These are phyloP conservation scores for Silybum marianum DNA, from an alignment of 129 eudicot species.

Conservation along the genomic window DNA sequence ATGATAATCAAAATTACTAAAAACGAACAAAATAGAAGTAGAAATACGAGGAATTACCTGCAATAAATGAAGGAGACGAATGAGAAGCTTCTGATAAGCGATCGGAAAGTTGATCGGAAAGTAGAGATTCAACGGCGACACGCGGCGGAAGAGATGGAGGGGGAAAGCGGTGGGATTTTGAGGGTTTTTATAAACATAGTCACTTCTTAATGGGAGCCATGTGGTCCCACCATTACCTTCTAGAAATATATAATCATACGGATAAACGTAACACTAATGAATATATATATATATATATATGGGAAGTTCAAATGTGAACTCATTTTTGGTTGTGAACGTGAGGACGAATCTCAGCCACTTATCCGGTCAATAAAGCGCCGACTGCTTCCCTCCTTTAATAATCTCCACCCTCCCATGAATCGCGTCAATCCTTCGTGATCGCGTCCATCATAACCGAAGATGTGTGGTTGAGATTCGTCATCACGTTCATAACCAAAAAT, in stretches of 20 bases:
- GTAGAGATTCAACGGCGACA: constrained; percentile 4
- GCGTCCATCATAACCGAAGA: too few species aligned
- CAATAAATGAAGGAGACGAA: not conserved
- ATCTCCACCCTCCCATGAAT: too few species aligned
- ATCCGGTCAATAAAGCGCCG: too few species aligned
- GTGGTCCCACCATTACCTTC: not conserved
- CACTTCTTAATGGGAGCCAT: not conserved
- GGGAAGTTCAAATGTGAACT: too few species aligned
- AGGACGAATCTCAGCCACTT: too few species aligned
- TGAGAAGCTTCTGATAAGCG: not conserved
- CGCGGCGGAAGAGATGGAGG: not conserved
- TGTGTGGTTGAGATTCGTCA: too few species aligned
- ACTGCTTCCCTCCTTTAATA: too few species aligned
- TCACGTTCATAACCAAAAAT: too few species aligned
- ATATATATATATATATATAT: too few species aligned
- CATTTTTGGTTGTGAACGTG: too few species aligned
- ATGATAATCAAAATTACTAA: not conserved
- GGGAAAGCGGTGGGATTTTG: constrained; percentile 19
- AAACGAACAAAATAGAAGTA: not conserved
- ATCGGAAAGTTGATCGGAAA: constrained; percentile 21
- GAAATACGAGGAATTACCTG: constrained; percentile 19
- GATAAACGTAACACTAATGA: too few species aligned
- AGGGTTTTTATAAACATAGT: constrained; percentile 29
- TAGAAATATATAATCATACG: not conserved
- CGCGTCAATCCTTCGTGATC: too few species aligned